Percentiles rank a stretch among this genome's conserved stretches.
These are phyloP conservation scores for Ceratocystis ficicola DNA, from an alignment of 2,329 filamentous ascomycete species.

Conservation along the genomic window DNA sequence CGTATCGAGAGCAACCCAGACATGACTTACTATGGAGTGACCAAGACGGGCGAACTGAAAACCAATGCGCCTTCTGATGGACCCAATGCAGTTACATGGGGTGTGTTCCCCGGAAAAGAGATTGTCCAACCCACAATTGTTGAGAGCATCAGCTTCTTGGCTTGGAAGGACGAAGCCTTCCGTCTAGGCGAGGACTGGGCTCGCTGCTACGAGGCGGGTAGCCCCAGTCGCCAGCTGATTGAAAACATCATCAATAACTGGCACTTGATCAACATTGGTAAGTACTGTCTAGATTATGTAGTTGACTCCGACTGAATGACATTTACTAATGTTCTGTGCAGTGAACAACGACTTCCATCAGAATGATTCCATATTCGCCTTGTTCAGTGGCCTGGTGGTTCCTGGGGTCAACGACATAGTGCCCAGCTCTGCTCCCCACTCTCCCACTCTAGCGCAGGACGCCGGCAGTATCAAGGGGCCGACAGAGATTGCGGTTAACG, in stretches of 20 bases:
- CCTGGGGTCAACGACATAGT: conserved; percentile 42
- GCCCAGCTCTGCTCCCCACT: conserved; percentile 16
- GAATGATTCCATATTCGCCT: conserved; percentile 64
- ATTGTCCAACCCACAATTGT: conserved; percentile 99
- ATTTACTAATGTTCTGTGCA: conserved; percentile 29
- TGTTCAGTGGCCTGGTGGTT: conserved; percentile 70
- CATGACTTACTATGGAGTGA: conserved; percentile 89
- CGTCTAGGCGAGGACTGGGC: conserved; percentile 87
- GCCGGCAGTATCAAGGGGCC: conserved; percentile 5
- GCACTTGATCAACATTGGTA: conserved; percentile 92
- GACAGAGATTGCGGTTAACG: conserved; percentile 19
- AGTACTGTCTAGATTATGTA: conserved; percentile 28
- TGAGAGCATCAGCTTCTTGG: conserved; percentile 91
- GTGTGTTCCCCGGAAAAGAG: conserved; percentile 96
- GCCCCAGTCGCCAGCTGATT: conserved; percentile 67
- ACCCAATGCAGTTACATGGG: conserved; percentile 98
- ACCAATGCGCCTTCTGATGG: conserved; percentile 77
- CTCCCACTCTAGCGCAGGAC: conserved; percentile 18
- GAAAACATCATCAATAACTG: conserved; percentile 76
- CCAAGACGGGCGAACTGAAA: conserved; percentile 65
- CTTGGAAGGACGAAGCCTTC: conserved; percentile 98
- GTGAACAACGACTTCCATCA: conserved; percentile 98
- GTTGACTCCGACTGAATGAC: not conserved
- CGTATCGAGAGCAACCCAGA: conserved; percentile 68
- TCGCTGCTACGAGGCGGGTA: conserved; percentile 68